Evolutionary conservation across 768 basidiomycete genomes (phyloP).

Genomic region (Macrolepiota fuliginosa): DNA sequence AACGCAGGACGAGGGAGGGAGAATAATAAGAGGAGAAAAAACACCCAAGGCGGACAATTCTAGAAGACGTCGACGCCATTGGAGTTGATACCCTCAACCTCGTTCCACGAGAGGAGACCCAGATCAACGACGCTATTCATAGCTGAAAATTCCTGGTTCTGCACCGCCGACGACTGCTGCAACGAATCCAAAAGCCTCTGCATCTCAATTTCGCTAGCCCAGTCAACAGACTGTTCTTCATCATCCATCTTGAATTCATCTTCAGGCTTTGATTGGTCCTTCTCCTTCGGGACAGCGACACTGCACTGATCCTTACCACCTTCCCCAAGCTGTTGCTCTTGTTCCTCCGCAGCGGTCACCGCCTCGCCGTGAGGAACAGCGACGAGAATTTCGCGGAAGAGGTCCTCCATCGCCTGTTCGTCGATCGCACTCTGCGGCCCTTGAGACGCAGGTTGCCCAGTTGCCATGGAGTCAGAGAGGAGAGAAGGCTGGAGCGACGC

Average conservation of each 20-base stretch:
- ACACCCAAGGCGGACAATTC: neutral
- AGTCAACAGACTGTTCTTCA: conserved; percentile 21
- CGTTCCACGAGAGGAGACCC: conserved; percentile 11
- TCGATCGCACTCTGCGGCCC: conserved; percentile 55
- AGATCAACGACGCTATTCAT: neutral
- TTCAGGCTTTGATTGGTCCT: conserved; percentile 13
- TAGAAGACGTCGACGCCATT: conserved; percentile 16
- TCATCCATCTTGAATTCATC: conserved; percentile 20
- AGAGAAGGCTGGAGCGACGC: conserved; percentile 20
- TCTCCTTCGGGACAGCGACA: conserved; percentile 18
- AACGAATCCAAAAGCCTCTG: conserved; percentile 51
- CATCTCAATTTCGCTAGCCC: conserved; percentile 53
- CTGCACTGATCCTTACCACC: conserved; percentile 12
- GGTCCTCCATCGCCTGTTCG: conserved; percentile 64
- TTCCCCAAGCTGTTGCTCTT: conserved; percentile 13
- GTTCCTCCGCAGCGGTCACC: conserved; percentile 21
- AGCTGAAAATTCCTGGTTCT: conserved; percentile 7
- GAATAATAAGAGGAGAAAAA: neutral
- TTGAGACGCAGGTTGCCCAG: conserved; percentile 19
- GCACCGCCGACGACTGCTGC: conserved; percentile 35
- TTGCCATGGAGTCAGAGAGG: conserved; percentile 19
- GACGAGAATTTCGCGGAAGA: conserved; percentile 67
- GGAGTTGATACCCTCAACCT: conserved; percentile 16
- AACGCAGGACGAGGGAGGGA: conserved; percentile 4
- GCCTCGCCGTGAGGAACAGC: conserved; percentile 41